Conservation (phyloP, 1,284 basidiomycete genomes). For the Lentinula novae-zelandiae region DNA sequence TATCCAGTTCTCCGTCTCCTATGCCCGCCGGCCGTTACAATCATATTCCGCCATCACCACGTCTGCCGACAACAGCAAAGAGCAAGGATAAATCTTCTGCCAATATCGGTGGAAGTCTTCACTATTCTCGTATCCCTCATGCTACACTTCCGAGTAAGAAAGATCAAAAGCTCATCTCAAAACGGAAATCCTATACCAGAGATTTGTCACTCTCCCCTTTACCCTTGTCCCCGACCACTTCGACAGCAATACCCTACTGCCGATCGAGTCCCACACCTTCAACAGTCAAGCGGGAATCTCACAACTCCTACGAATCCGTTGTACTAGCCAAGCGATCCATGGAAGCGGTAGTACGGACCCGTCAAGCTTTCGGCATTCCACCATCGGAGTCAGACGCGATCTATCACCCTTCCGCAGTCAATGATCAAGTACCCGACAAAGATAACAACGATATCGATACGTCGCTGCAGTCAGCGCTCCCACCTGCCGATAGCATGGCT, state of each 20-base stretch:
- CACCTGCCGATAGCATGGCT: conserved; percentile 44
- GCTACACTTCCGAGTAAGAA: not conserved
- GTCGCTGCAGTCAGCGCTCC: conserved; percentile 18
- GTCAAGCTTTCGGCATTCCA: conserved; percentile 43
- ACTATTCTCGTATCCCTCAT: not conserved
- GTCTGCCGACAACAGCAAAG: not conserved
- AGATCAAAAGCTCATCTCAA: not conserved
- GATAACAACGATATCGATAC: not conserved
- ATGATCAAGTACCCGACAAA: not conserved
- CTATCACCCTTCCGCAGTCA: conserved; percentile 9
- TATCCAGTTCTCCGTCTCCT: not conserved
- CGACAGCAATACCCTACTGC: not conserved
- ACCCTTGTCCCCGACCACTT: not conserved
- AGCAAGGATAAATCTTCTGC: not conserved
- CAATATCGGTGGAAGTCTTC: not conserved
- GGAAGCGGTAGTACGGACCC: conserved; percentile 40
- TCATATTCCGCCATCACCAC: not conserved
- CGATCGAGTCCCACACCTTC: not conserved
- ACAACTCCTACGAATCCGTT: conserved; percentile 25
- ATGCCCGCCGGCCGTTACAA: not conserved
- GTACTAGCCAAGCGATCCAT: conserved; percentile 33
- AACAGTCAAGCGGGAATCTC: conserved; percentile 3
- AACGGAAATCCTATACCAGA: not conserved
- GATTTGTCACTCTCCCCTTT: not conserved
- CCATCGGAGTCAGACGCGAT: conserved; percentile 36